Conservation (phyloP, 2,329 filamentous ascomycete genomes). For the Aspergillus tamarii region DNA sequence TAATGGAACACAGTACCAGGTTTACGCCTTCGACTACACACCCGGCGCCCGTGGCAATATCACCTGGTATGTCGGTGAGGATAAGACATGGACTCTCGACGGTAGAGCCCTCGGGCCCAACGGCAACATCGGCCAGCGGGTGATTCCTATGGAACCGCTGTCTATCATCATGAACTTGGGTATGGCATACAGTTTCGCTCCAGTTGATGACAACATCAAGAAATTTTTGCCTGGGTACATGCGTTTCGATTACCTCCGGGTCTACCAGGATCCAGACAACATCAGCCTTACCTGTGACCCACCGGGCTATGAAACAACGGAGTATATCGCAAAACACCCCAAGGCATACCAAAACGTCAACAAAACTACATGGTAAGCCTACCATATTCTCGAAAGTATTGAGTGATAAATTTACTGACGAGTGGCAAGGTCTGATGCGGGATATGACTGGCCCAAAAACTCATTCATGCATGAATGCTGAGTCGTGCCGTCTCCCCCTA, state of each 20-base stretch:
- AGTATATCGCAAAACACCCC: slow-evolving; percentile 66
- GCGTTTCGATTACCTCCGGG: slow-evolving; percentile 70
- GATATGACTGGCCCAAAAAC: slow-evolving; percentile 55
- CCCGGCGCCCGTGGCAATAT: slow-evolving; percentile 64
- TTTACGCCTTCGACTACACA: slow-evolving; percentile 65
- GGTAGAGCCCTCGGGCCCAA: slow-evolving; percentile 65
- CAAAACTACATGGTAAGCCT: slow-evolving; percentile 62
- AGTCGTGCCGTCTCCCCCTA: slow-evolving; percentile 6
- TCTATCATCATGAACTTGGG: slow-evolving; percentile 70
- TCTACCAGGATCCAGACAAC: slow-evolving; percentile 66
- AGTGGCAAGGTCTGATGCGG: slow-evolving; percentile 48
- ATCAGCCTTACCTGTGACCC: slow-evolving; percentile 69
- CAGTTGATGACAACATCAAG: slow-evolving; percentile 61
- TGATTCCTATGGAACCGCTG: slow-evolving; percentile 70
- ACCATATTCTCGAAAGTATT: too few relatives aligned
- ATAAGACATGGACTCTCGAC: slow-evolving; percentile 67
- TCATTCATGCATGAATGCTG: slow-evolving; percentile 61
- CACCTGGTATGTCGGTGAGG: slow-evolving; percentile 69
- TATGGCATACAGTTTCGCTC: slow-evolving; percentile 68
- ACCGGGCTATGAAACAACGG: slow-evolving; percentile 66
- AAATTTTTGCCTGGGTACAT: slow-evolving; percentile 65
- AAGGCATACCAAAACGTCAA: slow-evolving; percentile 67
- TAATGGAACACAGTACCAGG: slow-evolving; percentile 65
- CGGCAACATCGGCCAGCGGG: slow-evolving; percentile 68
- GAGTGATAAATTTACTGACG: slow-evolving; percentile 6